Evolutionary conservation across 352 stramenopile species (phyloP), one percentile per base, ranked within the genome.

Genomic region (Stephanocyclus meneghinianus): DNA sequence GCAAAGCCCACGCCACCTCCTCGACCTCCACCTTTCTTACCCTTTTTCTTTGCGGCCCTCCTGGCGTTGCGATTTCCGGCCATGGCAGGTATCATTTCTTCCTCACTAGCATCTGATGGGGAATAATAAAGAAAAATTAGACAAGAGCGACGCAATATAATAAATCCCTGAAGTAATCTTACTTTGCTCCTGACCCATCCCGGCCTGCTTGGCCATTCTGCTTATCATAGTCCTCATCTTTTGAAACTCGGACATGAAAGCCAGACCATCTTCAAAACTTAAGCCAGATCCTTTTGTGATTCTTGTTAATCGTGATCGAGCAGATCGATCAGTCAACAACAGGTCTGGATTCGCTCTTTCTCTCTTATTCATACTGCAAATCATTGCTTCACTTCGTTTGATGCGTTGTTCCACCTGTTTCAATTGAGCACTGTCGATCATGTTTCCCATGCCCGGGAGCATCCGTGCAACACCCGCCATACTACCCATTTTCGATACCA

Each of bases 181-280:
- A 56, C 60, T 40, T 56, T 68, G 18, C 21, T 18, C 30, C 40
- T 45, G 56, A 60, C 71, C 81, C 65, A 81, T 70, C n/a, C 71
- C 77, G 30, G 73, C 80, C 63, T 88, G 77, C 60, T 93, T 94
- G 21, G 84, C 80, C 89, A 94, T 95, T 26, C 88, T 77, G 68
- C 83, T 92, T 75, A 95, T 95, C 90, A 95, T 94, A 10, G 88
- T 93, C 82, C 87, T 79, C 91, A 95, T 95, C 74, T 91, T 88
- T 79, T 94, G 90, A 64, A 95, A 95, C 71, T 95, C 91, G 61
- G 77, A 85, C 71, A 94, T 91, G 77, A 95, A 95, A 45, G 73
- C 53, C 48, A 87, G 29, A 3, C 84, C 87, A 71, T 92, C 88
- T 21, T 92, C 76, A 47, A 93, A 84, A n/a, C 50, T 21, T 40